phyloP scores from a whole-genome alignment of 1,139 yeast species.

The Torulaspora globosa region DNA sequence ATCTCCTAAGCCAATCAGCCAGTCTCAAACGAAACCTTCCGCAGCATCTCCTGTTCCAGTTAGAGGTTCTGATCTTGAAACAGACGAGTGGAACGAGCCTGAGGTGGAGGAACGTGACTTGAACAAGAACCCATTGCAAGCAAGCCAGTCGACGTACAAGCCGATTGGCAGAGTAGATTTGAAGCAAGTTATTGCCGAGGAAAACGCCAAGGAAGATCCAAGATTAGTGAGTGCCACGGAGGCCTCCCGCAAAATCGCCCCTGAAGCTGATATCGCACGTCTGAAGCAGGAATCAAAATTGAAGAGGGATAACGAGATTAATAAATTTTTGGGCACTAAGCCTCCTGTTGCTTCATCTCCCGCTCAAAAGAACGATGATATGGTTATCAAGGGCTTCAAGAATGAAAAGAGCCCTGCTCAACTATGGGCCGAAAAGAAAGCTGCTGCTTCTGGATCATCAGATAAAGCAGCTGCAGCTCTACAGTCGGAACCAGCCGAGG shows the following conservation, averaged over 20 bases:
- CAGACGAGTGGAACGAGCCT: conserved; percentile 59
- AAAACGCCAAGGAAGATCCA: conserved; percentile 41
- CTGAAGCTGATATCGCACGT: conserved; percentile 35
- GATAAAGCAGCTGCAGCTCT: background rate
- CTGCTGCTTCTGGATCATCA: conserved; percentile 29
- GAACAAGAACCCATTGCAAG: conserved; percentile 53
- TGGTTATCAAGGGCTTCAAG: conserved; percentile 58
- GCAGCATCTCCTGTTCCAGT: conserved; percentile 15
- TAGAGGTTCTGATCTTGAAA: conserved; percentile 30
- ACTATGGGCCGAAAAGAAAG: conserved; percentile 90
- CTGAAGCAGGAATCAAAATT: conserved; percentile 47
- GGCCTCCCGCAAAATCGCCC: conserved; percentile 21
- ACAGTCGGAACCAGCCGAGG: conserved; percentile 1
- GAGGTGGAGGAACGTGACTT: conserved; percentile 73
- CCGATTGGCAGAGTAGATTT: conserved; percentile 57
- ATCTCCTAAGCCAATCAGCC: conserved; percentile 33
- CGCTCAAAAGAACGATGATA: conserved; percentile 39
- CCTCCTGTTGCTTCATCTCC: conserved; percentile 41
- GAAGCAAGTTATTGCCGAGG: conserved; percentile 40
- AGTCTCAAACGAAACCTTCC: conserved; percentile 19
- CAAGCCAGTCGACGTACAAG: conserved; percentile 47
- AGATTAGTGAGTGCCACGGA: conserved; percentile 31
- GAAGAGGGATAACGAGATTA: conserved; percentile 42
- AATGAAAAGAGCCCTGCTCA: conserved; percentile 93
- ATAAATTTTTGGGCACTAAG: conserved; percentile 50